Conservation (phyloP, 2,329 filamentous ascomycete species). For the Diaporthe helianthi region DNA sequence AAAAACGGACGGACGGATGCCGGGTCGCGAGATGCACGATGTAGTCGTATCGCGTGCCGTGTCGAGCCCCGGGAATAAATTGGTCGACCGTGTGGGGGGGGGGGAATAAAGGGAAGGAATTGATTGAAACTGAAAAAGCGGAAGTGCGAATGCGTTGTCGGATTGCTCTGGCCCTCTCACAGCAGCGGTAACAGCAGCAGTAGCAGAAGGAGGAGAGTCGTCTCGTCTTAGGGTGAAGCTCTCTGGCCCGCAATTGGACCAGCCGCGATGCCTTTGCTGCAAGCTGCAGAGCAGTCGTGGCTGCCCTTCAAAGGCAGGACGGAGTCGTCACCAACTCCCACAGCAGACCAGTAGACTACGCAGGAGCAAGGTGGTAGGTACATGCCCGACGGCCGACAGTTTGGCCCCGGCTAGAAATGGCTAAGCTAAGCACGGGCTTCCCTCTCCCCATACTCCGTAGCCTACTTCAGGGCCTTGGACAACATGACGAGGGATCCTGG, state of each 20-base stretch:
- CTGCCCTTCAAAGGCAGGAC: slow-evolving; percentile 33
- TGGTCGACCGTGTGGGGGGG: not conserved
- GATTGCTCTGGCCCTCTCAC: slow-evolving; percentile 12
- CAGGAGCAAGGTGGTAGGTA: not conserved
- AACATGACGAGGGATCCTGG: slow-evolving; percentile 10
- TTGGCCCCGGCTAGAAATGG: slow-evolving; percentile 2
- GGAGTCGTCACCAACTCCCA: not conserved
- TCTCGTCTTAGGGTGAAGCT: slow-evolving; percentile 24
- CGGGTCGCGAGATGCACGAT: not conserved
- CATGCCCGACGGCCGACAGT: not conserved
- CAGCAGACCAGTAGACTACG: not conserved
- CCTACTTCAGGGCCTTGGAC: not conserved
- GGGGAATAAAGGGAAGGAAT: not conserved
- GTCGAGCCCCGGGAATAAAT: not conserved
- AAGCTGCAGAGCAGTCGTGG: slow-evolving; percentile 36
- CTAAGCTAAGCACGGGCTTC: slow-evolving; percentile 4
- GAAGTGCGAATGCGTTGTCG: slow-evolving; percentile 20
- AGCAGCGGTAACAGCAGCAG: slow-evolving; percentile 5
- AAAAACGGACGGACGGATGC: not conserved
- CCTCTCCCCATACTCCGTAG: not conserved
- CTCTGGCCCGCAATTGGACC: slow-evolving; percentile 30
- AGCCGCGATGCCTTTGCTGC: slow-evolving; percentile 32
- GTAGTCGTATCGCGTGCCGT: slow-evolving; percentile 23
- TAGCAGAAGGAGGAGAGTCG: slow-evolving; percentile 19
- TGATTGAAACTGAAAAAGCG: slow-evolving; percentile 15